Conservation (phyloP, 1,139 yeast genomes). For the Saccharomycopsis phalli region DNA sequence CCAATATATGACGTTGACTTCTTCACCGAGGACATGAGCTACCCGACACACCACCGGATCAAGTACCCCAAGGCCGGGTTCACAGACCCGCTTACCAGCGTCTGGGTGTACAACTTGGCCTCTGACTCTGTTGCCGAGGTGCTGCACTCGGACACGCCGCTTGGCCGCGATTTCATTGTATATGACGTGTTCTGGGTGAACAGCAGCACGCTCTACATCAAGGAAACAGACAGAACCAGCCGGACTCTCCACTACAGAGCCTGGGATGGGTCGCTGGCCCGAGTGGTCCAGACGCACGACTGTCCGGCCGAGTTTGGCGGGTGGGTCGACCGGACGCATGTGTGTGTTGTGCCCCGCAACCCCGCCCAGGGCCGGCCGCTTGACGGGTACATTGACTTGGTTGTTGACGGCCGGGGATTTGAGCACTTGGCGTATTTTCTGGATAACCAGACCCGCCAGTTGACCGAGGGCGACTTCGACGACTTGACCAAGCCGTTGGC, state of each 20-base stretch:
- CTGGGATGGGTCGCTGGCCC: constrained; percentile 30
- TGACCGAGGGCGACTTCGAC: constrained; percentile 66
- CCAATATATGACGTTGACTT: constrained; percentile 55
- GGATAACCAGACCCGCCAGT: constrained; percentile 33
- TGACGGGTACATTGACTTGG: constrained; percentile 63
- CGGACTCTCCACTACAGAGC: constrained; percentile 44
- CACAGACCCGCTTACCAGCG: constrained; percentile 50
- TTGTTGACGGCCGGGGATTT: constrained; percentile 47
- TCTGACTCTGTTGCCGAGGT: constrained; percentile 22
- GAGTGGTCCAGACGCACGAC: constrained; percentile 35
- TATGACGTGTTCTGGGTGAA: constrained; percentile 73
- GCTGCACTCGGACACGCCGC: constrained; percentile 23
- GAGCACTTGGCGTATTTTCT: constrained; percentile 65
- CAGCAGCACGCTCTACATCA: constrained; percentile 43
- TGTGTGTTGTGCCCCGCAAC: constrained; percentile 27
- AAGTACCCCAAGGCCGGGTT: constrained; percentile 91
- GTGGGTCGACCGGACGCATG: constrained; percentile 35
- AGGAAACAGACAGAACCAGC: constrained; percentile 67
- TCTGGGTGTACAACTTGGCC: constrained; percentile 38
- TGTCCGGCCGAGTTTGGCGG: constrained; percentile 40
- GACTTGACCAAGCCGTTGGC: constrained; percentile 47
- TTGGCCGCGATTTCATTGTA: constrained; percentile 43
- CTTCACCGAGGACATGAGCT: constrained; percentile 42
- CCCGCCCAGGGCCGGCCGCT: constrained; percentile 28
- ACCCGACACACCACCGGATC: constrained; percentile 45